A percentile compares a stretch with the other conserved stretches of the same genome.
Evolutionary conservation across 2,329 filamentous ascomycete species (phyloP).

Genomic region (Exophiala lecanii-corni): DNA sequence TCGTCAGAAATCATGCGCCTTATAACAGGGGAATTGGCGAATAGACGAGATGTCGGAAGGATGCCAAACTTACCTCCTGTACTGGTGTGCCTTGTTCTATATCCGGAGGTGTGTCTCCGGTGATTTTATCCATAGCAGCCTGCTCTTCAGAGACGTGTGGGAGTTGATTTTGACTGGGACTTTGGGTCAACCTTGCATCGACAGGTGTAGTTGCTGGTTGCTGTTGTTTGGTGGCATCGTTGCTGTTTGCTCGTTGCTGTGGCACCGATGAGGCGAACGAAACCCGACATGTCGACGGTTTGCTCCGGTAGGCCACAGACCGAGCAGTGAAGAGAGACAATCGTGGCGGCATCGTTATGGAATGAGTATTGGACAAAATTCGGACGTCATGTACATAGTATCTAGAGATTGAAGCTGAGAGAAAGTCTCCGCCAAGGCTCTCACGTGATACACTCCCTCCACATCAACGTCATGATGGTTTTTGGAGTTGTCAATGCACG

Average conservation of each 20-base stretch:
- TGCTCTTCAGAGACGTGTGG: constrained; percentile 64
- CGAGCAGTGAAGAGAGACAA: constrained; percentile 45
- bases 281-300: constrained; percentile 22
- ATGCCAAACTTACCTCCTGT: constrained; percentile 58
- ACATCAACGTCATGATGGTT: no score
- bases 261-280: constrained; percentile 23
- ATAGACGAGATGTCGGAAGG: no score
- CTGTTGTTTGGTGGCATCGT: constrained; percentile 28
- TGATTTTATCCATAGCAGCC: constrained; percentile 54
- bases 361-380: no score
- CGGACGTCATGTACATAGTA: no score
- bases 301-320: constrained; percentile 24
- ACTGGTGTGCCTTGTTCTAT: constrained; percentile 62
- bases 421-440: no score
- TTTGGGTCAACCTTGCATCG: constrained; percentile 30
- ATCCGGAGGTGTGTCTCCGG: constrained; percentile 56
- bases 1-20: background rate
- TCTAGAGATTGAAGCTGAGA: no score
- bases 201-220: constrained; percentile 20
- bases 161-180: constrained; percentile 49
- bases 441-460: no score
- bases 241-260: constrained; percentile 26
- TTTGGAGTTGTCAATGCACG: no score
- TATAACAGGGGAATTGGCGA: no score
- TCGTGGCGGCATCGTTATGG: constrained; percentile 50